Conservation (phyloP, 176 grass and related monocot genomes). For the Carex myosuroides region DNA sequence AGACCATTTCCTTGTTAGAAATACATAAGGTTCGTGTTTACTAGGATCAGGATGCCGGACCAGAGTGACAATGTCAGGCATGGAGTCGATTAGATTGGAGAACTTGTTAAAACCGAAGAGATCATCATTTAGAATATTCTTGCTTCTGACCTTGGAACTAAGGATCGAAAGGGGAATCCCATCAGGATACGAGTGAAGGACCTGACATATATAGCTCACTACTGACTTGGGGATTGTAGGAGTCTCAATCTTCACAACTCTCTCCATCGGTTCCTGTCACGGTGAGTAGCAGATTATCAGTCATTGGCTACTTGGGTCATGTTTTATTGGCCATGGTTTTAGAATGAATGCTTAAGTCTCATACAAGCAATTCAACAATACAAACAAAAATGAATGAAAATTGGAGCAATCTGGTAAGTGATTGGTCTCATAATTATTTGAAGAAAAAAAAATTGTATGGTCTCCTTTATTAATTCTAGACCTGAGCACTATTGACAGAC, state of each 20-base stretch:
- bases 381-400: constrained; percentile 2
- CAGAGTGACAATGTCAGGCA: constrained; percentile 42
- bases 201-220: constrained; percentile 26
- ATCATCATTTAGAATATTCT: constrained; percentile 29
- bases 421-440: background rate
- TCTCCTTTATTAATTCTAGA: background rate
- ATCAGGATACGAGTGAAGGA: constrained; percentile 39
- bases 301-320: background rate
- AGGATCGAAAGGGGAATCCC: constrained; percentile 38
- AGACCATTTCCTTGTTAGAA: constrained; percentile 1
- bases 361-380: background rate
- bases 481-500: background rate
- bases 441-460: background rate
- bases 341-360: background rate
- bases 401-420: background rate
- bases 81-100: constrained; percentile 42
- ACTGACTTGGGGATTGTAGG: constrained; percentile 43
- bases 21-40: constrained; percentile 20
- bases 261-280: constrained; percentile 36
- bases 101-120: constrained; percentile 66
- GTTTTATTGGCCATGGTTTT: background rate
- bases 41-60: background rate
- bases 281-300: constrained; percentile 11
- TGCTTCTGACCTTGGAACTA: constrained; percentile 19
- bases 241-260: constrained; percentile 26